Evolutionary conservation across 1,139 yeast genomes (phyloP).

Genomic region (Geotrichum bryndzae): DNA sequence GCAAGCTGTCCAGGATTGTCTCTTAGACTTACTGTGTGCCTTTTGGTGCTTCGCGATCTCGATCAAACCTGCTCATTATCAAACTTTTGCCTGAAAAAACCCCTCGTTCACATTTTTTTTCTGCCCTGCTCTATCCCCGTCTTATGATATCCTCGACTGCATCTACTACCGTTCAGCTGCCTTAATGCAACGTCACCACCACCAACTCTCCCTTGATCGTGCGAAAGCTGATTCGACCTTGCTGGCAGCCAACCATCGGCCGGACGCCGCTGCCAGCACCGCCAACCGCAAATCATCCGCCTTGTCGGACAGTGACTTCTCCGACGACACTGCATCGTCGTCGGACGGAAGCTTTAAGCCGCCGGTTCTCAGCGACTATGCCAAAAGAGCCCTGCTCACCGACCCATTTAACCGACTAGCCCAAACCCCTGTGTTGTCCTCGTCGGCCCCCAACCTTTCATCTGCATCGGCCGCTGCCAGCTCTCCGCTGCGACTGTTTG

Average conservation of each 20-base stretch:
- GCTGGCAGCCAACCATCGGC: background rate
- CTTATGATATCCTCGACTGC: background rate
- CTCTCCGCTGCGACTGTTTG: background rate
- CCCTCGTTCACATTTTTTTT: background rate
- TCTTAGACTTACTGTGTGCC: too few relatives aligned
- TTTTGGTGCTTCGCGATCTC: background rate
- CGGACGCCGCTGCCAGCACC: background rate
- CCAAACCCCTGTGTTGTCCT: background rate
- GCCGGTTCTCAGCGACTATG: constrained; percentile 60
- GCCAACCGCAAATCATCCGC: background rate
- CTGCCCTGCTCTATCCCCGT: background rate
- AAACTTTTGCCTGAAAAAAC: background rate
- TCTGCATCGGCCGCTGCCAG: constrained; percentile 4
- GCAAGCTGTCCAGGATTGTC: too few relatives aligned
- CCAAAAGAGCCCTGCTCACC: constrained; percentile 36
- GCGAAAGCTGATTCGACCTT: constrained; percentile 1
- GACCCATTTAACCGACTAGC: background rate
- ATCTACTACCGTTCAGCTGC: background rate
- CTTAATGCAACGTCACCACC: constrained; percentile 13
- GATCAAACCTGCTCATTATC: background rate
- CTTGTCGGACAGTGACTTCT: constrained; percentile 10
- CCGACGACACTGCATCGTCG: constrained; percentile 29
- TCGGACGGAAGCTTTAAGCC: constrained; percentile 52
- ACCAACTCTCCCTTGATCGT: constrained; percentile 1
- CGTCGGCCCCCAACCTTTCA: constrained; percentile 1